Base-by-base conservation (phyloP, 345 rosid genomes). In the Heritiera fomes region DNA sequence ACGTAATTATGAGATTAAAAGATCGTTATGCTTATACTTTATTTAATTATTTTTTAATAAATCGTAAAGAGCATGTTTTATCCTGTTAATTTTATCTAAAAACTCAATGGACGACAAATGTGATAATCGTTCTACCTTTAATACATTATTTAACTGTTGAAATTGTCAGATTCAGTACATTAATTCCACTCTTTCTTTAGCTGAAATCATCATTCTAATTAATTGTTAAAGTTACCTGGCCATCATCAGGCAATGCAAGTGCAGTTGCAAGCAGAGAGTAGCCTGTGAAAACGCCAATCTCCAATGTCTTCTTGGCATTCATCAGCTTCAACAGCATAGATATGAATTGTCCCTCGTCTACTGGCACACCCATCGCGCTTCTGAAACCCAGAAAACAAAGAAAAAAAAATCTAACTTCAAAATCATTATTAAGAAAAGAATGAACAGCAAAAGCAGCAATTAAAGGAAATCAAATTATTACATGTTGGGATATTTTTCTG, bases 251-350 rank as follows among this genome's bases (percentile, higher is more conserved):
- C 47, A 92, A 75, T 15, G 90, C 91, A 40, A 92, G 88, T 2
- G 92, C 94, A 2, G 89, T 87, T 49, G 85, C 40, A 49, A 90
- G 86, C 23, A 92, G 87, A 38, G 94, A 92, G 49, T 90, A 92
- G 70, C 96, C 91, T 0, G 92, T 89, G 79, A 90, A 92, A 56
- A 92, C 94, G 15, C 96, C 94, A 47, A 92, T 60, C 77, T 90
- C 96, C n/a, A 92, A 17, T 0, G 94, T 90, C 77, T 64, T 89
- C 53, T 89, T 88, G 1, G 92, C 88, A 9, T 90, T 89, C 82
- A 87, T 82, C 2, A 88, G 46, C 49, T 87, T 89, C 77, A 92
- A 1, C 58, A 90, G 79, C 91, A 92, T 80, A 3, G 89, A 77
- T 17, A 89, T 15, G 70, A 92, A 82, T 15, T 71, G 85, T 59